Conservation (phyloP, 306 rosid species). For the Vigna radiata region DNA sequence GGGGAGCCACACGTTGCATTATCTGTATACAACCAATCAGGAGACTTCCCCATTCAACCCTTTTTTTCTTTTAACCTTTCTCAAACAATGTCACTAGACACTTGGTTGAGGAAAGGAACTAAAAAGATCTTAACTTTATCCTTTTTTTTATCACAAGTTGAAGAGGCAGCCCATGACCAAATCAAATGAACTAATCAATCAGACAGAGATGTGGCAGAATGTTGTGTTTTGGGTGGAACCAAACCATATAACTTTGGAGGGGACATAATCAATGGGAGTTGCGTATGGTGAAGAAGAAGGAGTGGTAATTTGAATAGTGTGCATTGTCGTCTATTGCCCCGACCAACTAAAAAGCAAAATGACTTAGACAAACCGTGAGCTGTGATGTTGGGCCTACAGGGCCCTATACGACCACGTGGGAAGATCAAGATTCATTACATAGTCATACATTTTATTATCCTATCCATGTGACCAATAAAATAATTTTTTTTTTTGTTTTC, state of each 20-base stretch:
- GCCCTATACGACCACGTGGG: conserved; percentile 57
- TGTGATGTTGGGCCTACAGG: conserved; percentile 38
- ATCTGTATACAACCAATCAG: conserved; percentile 58
- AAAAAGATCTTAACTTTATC: not conserved
- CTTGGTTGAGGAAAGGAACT: conserved; percentile 26
- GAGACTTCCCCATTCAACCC: conserved; percentile 50
- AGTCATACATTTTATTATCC: conserved; percentile 12
- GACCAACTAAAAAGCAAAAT: conserved; percentile 50
- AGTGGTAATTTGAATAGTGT: conserved; percentile 41
- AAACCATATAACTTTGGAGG: conserved; percentile 22
- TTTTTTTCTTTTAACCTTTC: not conserved
- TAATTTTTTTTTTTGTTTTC: conserved; percentile 12
- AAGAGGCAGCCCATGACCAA: not conserved
- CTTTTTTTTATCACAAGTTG: not conserved
- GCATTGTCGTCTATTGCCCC: conserved; percentile 54
- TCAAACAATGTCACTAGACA: conserved; percentile 16
- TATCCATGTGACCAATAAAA: conserved; percentile 41
- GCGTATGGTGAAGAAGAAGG: conserved; percentile 27
- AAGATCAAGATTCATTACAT: conserved; percentile 21
- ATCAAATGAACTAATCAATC: conserved; percentile 3
- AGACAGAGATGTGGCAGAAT: conserved; percentile 27
- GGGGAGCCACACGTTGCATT: conserved; percentile 68
- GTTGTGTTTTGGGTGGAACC: conserved; percentile 30
- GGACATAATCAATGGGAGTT: conserved; percentile 37
- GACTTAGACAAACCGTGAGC: conserved; percentile 49